Evolutionary conservation across 208 protist species (phyloP).

Genomic region (Endotrypanum monterogeii): DNA sequence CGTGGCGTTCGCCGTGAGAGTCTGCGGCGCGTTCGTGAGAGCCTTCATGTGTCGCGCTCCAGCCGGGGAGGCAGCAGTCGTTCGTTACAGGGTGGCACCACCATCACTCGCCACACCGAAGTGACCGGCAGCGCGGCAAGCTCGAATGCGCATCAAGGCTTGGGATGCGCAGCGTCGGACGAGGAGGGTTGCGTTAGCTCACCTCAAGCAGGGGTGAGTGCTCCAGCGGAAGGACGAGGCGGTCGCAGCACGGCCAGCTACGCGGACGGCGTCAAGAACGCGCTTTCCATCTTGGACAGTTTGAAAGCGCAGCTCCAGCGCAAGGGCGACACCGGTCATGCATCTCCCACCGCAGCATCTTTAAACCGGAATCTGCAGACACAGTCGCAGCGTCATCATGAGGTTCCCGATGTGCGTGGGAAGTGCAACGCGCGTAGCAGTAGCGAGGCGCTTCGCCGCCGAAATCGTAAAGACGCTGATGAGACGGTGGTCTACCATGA

Average conservation of each 20-base stretch:
- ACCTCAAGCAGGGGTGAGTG: neutral
- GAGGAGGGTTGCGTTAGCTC: neutral
- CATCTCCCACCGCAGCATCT: conserved; percentile 21
- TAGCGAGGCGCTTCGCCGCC: conserved; percentile 22
- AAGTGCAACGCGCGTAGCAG: conserved; percentile 16
- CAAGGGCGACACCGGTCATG: conserved; percentile 7
- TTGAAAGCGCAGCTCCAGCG: conserved; percentile 50
- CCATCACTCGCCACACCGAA: conserved; percentile 22
- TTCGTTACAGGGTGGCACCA: conserved; percentile 20
- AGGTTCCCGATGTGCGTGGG: neutral
- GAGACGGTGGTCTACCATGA: conserved; percentile 26
- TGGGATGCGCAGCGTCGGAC: neutral
- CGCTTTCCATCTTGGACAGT: conserved; percentile 66
- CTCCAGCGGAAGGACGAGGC: conserved; percentile 14
- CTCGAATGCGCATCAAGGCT: neutral
- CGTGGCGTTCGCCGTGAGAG: conserved; percentile 62
- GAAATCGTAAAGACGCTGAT: conserved; percentile 1
- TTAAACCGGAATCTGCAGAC: conserved; percentile 25
- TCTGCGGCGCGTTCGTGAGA: conserved; percentile 64
- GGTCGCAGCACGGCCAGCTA: conserved; percentile 33
- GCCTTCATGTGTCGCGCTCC: conserved; percentile 33
- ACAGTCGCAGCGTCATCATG: conserved; percentile 13
- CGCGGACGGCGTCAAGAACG: conserved; percentile 62
- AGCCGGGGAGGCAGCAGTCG: conserved; percentile 16
- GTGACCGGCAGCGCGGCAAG: neutral